These are phyloP conservation scores for Ceratocystis cacaofunesta DNA, from an alignment of 2,329 filamentous ascomycete genomes.

Conservation along the genomic window DNA sequence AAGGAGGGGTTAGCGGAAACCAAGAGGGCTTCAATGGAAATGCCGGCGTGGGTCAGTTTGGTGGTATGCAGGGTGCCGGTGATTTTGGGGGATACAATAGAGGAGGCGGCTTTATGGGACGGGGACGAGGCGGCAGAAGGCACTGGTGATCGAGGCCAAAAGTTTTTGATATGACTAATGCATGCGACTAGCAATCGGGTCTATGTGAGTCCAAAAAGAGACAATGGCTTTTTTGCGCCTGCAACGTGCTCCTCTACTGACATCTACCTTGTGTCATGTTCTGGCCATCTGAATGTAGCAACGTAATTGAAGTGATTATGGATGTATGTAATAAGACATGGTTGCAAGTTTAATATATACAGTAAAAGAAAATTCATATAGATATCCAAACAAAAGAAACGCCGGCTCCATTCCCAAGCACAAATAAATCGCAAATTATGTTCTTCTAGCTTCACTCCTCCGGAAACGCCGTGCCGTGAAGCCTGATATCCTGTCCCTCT, in stretches of 20 bases:
- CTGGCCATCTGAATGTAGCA: neutral
- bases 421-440: neutral
- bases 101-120: conserved; percentile 13
- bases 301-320: neutral
- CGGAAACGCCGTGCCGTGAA: neutral
- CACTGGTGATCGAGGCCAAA: conserved; percentile 10
- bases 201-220: neutral
- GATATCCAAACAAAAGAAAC: neutral
- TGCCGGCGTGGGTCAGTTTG: conserved; percentile 8
- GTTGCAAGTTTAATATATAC: neutral
- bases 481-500: neutral
- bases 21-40: conserved; percentile 20
- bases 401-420: neutral
- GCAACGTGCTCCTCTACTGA: too few relatives aligned
- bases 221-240: neutral
- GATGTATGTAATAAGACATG: neutral
- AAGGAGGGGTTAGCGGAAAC: conserved; percentile 21
- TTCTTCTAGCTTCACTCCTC: neutral
- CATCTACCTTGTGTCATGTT: too few relatives aligned
- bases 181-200: neutral
- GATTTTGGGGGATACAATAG: conserved; percentile 13
- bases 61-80: conserved; percentile 8
- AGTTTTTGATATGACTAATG: neutral
- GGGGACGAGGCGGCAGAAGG: conserved; percentile 16
- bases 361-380: neutral